phyloP scores from a whole-genome alignment of 306 rosid genomes.

The Gastrolobium bilobum region DNA sequence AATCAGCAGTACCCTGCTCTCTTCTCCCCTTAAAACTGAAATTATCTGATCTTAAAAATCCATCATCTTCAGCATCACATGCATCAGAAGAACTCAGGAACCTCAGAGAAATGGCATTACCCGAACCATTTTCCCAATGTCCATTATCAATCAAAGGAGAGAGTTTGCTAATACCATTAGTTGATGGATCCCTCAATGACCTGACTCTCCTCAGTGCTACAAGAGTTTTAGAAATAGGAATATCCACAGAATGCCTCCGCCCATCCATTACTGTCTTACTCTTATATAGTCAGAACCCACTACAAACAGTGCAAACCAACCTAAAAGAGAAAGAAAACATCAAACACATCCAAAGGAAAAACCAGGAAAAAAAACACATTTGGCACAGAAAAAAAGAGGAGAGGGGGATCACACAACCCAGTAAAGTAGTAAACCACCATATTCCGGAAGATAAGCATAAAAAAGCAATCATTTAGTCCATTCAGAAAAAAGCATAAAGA shows the following conservation, averaged over 20 bases:
- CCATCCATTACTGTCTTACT: slow-evolving; percentile 69
- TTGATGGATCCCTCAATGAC: slow-evolving; percentile 94
- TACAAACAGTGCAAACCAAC: slow-evolving; percentile 40
- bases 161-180: slow-evolving; percentile 72
- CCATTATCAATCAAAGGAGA: slow-evolving; percentile 69
- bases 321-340: slow-evolving; percentile 42
- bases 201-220: slow-evolving; percentile 84
- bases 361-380: not conserved
- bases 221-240: slow-evolving; percentile 86
- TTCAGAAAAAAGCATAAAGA: slow-evolving; percentile 11
- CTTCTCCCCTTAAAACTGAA: slow-evolving; percentile 44
- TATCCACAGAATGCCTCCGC: slow-evolving; percentile 86
- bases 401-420: not conserved
- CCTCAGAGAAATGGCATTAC: slow-evolving; percentile 67
- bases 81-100: slow-evolving; percentile 58
- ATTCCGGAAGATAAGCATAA: slow-evolving; percentile 27
- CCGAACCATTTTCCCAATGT: slow-evolving; percentile 75
- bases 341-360: slow-evolving; percentile 5
- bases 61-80: slow-evolving; percentile 54
- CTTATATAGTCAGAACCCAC: slow-evolving; percentile 37
- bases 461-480: slow-evolving; percentile 13
- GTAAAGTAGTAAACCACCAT: slow-evolving; percentile 34
- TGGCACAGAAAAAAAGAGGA: slow-evolving; percentile 4
- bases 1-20: slow-evolving; percentile 53
- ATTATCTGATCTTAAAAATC: slow-evolving; percentile 51